phyloP scores from a whole-genome alignment of 2,329 filamentous ascomycete species.

The Fusarium sublunatum region DNA sequence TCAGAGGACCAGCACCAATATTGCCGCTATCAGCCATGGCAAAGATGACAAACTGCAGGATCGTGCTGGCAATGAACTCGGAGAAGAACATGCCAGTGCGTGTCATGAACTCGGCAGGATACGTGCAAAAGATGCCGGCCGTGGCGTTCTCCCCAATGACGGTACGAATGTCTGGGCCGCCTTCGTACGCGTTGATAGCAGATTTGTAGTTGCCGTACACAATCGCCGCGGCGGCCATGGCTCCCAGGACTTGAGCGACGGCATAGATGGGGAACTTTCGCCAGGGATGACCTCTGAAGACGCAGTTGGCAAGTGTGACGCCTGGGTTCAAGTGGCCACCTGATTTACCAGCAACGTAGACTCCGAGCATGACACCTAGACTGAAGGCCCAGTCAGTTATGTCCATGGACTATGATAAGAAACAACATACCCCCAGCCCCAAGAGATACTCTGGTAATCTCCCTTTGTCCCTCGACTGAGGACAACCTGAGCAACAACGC shows the following conservation, averaged over 20 bases:
- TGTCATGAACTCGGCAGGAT: constrained; percentile 74
- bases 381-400: constrained; percentile 47
- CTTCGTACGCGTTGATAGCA: constrained; percentile 73
- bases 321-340: constrained; percentile 77
- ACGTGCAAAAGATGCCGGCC: constrained; percentile 79
- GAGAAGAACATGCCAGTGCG: constrained; percentile 76
- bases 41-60: constrained; percentile 79
- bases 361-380: constrained; percentile 74
- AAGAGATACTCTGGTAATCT: constrained; percentile 61
- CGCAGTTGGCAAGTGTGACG: constrained; percentile 76
- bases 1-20: constrained; percentile 65
- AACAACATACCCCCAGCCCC: constrained; percentile 60
- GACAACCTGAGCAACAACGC: constrained; percentile 76
- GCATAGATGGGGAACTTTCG: constrained; percentile 76
- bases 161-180: constrained; percentile 68
- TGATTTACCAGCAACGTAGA: constrained; percentile 73
- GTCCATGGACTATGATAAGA: background rate
- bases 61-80: constrained; percentile 74
- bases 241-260: constrained; percentile 73
- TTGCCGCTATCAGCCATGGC: constrained; percentile 70
- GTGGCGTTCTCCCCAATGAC: constrained; percentile 69
- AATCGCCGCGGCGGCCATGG: constrained; percentile 69
- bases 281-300: constrained; percentile 76
- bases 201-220: constrained; percentile 73
- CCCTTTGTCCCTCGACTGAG: constrained; percentile 64